Conservation (phyloP, 108 stramenopile species). For the Pseudonitzschia multiseries region DNA sequence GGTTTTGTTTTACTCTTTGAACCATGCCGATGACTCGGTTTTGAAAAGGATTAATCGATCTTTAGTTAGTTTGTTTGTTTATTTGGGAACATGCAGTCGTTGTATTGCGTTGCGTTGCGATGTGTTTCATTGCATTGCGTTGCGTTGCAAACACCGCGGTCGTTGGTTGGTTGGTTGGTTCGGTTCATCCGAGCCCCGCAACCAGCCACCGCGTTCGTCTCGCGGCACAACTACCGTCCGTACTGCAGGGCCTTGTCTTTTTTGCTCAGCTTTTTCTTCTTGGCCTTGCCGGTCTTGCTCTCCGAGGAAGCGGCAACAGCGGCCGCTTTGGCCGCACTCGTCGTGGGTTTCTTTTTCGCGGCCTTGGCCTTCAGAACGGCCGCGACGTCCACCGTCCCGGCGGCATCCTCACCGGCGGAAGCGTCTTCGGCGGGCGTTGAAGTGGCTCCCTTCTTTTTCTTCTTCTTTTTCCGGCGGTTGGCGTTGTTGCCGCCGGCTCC, state of each 20-base stretch:
- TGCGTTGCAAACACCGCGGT: too few relatives aligned
- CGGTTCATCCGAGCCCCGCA: too few relatives aligned
- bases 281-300: conserved; percentile 19
- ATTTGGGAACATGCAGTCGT: too few relatives aligned
- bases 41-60: too few relatives aligned
- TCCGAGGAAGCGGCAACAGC: conserved; percentile 20
- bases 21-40: too few relatives aligned
- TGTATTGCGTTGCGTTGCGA: too few relatives aligned
- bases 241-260: conserved; percentile 24
- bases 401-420: neutral
- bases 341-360: conserved; percentile 20
- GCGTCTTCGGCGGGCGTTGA: neutral
- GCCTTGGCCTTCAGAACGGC: conserved; percentile 43
- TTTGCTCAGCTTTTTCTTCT: conserved; percentile 33
- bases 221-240: conserved; percentile 24
- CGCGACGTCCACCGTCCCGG: conserved; percentile 33
- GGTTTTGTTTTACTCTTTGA: too few relatives aligned
- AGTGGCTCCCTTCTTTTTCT: conserved; percentile 10
- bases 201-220: too few relatives aligned
- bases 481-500: neutral
- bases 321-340: conserved; percentile 28
- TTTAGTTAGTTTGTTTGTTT: too few relatives aligned
- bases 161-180: too few relatives aligned
- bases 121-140: too few relatives aligned
- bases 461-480: conserved; percentile 11